Evolutionary conservation across 768 basidiomycete species (phyloP).

Genomic region (Dictyophora rubrovolvata): DNA sequence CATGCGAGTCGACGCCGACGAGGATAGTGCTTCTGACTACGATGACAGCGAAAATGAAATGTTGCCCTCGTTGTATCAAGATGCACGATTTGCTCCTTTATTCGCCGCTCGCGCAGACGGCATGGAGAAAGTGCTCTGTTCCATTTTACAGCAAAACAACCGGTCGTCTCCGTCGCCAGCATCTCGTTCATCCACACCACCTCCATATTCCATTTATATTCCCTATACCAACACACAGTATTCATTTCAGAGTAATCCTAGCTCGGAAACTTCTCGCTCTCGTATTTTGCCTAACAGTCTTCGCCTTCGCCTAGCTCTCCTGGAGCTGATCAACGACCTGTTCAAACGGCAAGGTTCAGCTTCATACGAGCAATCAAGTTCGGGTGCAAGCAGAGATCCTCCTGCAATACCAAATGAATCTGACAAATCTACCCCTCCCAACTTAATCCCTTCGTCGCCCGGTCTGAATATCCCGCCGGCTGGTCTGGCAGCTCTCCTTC

Average conservation of each 20-base stretch:
- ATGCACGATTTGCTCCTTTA: slow-evolving; percentile 49
- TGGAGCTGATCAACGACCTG: slow-evolving; percentile 71
- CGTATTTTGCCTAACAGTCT: slow-evolving; percentile 61
- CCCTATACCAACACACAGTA: slow-evolving; percentile 26
- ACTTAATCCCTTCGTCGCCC: slow-evolving; percentile 1
- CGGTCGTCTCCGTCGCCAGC: slow-evolving; percentile 46
- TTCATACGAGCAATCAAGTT: not conserved
- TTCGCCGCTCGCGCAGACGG: slow-evolving; percentile 69
- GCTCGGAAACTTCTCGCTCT: not conserved
- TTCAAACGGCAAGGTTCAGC: slow-evolving; percentile 54
- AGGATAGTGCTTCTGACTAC: not conserved
- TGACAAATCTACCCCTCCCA: not conserved
- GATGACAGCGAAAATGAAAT: slow-evolving; percentile 20
- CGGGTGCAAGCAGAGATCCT: not conserved
- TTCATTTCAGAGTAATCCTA: slow-evolving; percentile 40
- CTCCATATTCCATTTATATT: slow-evolving; percentile 41
- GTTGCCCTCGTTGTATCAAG: slow-evolving; percentile 37
- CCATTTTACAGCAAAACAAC: slow-evolving; percentile 58
- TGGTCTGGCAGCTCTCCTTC: not conserved
- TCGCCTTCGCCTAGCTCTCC: slow-evolving; percentile 62
- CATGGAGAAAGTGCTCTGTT: slow-evolving; percentile 70
- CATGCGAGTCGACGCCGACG: slow-evolving; percentile 1
- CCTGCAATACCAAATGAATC: not conserved
- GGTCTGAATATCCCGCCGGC: not conserved
- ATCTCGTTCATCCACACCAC: slow-evolving; percentile 44